These are phyloP conservation scores for Celoporthe dispersa DNA, from an alignment of 2,329 filamentous ascomycete genomes.

Conservation along the genomic window DNA sequence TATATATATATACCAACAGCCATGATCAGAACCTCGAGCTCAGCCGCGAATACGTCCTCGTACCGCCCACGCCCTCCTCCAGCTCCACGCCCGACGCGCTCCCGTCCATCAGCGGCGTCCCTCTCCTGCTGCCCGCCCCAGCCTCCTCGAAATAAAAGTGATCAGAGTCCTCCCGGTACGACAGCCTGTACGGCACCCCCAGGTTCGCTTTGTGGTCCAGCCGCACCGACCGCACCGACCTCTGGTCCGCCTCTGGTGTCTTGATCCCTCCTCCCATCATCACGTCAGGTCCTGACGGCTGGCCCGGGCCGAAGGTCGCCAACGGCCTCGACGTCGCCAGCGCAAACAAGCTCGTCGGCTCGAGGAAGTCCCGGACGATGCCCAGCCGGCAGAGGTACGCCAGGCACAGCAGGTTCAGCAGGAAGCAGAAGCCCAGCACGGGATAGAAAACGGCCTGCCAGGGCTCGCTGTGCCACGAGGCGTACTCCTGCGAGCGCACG, in stretches of 20 bases:
- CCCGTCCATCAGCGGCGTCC: background rate
- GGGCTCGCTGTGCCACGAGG: slow-evolving; percentile 62
- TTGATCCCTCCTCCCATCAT: slow-evolving; percentile 38
- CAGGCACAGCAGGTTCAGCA: slow-evolving; percentile 69
- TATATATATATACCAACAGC: background rate
- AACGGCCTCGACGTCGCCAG: slow-evolving; percentile 65
- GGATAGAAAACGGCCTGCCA: slow-evolving; percentile 72
- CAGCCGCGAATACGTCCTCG: background rate
- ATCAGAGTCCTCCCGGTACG: slow-evolving; percentile 43
- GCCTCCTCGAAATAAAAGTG: slow-evolving; percentile 51
- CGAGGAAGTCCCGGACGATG: slow-evolving; percentile 77
- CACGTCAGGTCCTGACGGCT: slow-evolving; percentile 42
- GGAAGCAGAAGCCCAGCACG: slow-evolving; percentile 67
- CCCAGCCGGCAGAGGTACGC: slow-evolving; percentile 60
- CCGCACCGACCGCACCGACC: background rate
- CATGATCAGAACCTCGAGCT: background rate
- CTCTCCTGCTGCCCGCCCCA: slow-evolving; percentile 26
- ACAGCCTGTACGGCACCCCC: slow-evolving; percentile 48
- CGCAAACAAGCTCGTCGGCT: slow-evolving; percentile 76
- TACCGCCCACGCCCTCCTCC: background rate
- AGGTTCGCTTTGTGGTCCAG: slow-evolving; percentile 37
- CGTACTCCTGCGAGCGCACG: slow-evolving; percentile 69
- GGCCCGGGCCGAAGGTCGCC: too few species aligned
- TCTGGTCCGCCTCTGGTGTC: slow-evolving; percentile 24
- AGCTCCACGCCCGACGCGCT: background rate